Conservation (phyloP, 139 green algal species). For the Astrephomene gubernaculifera region DNA sequence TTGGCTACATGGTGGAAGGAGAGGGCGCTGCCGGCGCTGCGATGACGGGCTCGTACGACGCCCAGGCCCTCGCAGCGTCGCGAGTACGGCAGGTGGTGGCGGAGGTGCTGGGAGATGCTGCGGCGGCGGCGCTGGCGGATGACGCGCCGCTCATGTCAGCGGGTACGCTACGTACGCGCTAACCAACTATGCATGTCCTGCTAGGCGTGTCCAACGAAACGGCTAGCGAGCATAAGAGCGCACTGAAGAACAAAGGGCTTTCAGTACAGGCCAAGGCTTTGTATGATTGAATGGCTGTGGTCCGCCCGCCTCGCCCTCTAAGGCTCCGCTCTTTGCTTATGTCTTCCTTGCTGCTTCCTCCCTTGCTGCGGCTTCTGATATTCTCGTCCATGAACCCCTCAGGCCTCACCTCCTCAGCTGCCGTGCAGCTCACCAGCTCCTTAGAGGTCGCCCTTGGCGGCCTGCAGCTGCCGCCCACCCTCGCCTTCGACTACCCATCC, state of each 20-base stretch:
- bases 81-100: constrained; percentile 5
- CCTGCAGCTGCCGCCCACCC: constrained; percentile 16
- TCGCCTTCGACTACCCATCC: constrained; percentile 76
- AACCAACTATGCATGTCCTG: background rate
- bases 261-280: too few species aligned
- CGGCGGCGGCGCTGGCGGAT: background rate
- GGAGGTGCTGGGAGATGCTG: background rate
- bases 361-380: background rate
- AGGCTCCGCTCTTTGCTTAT: background rate
- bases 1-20: too few species aligned
- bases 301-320: background rate
- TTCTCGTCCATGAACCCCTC: background rate
- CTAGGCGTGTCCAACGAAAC: too few species aligned
- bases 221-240: too few species aligned
- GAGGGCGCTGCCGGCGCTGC: too few species aligned
- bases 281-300: too few species aligned
- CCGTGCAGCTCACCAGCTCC: constrained; percentile 62
- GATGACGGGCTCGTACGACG: constrained; percentile 10
- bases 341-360: background rate
- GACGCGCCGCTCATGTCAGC: constrained; percentile 36
- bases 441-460: constrained; percentile 53
- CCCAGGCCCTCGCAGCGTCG: background rate
- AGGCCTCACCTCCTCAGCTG: constrained; percentile 60
- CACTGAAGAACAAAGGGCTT: too few species aligned
- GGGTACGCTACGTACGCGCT: background rate